Evolutionary conservation across 1,284 basidiomycete species (phyloP), one percentile per base, ranked within the genome.

Genomic region (Xerocomus amazonicus): DNA sequence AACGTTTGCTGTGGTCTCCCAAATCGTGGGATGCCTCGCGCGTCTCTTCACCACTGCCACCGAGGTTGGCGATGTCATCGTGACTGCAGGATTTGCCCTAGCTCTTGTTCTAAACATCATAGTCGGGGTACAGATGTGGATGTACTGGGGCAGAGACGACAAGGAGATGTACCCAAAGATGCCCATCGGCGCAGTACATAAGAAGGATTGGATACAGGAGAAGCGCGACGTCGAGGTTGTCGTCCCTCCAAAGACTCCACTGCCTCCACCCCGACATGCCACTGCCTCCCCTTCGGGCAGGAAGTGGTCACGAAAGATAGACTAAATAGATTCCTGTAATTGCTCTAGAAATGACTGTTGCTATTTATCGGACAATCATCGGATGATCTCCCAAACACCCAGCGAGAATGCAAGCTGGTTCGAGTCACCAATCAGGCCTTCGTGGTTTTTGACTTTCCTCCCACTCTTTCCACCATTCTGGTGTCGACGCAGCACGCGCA

Each of bases 11-110:
- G 89, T 97, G 27, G 73, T 90, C 62, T 80, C 90, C 16, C 90
- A 91, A 58, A 75, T 96, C 41, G 76, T 77, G 1, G 94, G 93
- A 16, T 95, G 92, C 67, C 72, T 92, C 37, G 94, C 92, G 0
- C 78, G 94, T 37, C 71, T 97, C 14, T 97, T 93, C 73, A 97
- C 94, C 1, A 95, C 91, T 6, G 76, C 83, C 7, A 86, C 85
- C 36, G 94, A 97, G 67, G 84, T 95, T 51, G 82, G 84, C 48
- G 94, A 97, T 68, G 57, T 67, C 4, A 75, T 95, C 54, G 79
- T 97, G 51, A 75, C 83, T 32, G 84, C 87, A 43, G 89, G 90
- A 35, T 97, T 93, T 63, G 81, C 78, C 0, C 76, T 92, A 14
- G 90, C 90, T 0, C 79, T 94, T 0, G 52, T 82, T 9, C 74